A percentile compares a stretch with the other conserved stretches of the same genome.
phyloP scores from a whole-genome alignment of 352 stramenopile genomes.

The Blastocystis sp. region DNA sequence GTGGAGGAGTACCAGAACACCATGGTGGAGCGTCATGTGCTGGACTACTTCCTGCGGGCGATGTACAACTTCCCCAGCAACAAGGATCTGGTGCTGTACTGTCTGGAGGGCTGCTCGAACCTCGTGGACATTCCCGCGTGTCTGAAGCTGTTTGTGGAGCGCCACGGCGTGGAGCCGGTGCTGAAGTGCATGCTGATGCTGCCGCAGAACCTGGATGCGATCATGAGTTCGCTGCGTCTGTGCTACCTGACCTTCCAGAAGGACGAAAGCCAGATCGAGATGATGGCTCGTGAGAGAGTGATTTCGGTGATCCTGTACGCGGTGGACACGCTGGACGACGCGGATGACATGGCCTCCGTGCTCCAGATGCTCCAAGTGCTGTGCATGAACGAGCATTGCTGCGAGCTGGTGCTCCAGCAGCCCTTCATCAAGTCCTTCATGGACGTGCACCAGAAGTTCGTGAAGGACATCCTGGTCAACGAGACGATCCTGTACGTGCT shows the following conservation, averaged over 20 bases:
- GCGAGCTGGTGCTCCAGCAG: constrained; percentile 24
- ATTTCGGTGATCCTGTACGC: constrained; percentile 14
- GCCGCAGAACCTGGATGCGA: constrained; percentile 42
- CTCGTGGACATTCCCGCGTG: neutral
- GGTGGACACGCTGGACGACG: constrained; percentile 8
- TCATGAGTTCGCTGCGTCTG: constrained; percentile 37
- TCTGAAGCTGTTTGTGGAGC: constrained; percentile 25
- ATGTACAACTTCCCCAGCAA: constrained; percentile 49
- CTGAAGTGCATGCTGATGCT: constrained; percentile 50
- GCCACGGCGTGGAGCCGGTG: neutral
- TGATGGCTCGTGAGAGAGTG: constrained; percentile 32
- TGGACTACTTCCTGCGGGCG: constrained; percentile 11
- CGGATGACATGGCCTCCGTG: constrained; percentile 33
- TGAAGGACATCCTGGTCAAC: constrained; percentile 31
- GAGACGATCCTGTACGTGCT: constrained; percentile 44
- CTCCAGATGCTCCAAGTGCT: constrained; percentile 53
- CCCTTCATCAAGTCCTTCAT: constrained; percentile 12
- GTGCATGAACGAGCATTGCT: constrained; percentile 48
- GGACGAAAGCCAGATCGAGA: constrained; percentile 15
- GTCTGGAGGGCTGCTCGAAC: constrained; percentile 20
- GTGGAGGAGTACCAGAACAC: constrained; percentile 5
- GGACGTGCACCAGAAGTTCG: constrained; percentile 13
- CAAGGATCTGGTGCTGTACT: constrained; percentile 55
- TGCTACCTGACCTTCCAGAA: constrained; percentile 52
- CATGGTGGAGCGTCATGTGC: constrained; percentile 34